Percentiles rank a stretch among this genome's conserved stretches.
Evolutionary conservation across 345 rosid genomes (phyloP).

Genomic region (Linum tenue): DNA sequence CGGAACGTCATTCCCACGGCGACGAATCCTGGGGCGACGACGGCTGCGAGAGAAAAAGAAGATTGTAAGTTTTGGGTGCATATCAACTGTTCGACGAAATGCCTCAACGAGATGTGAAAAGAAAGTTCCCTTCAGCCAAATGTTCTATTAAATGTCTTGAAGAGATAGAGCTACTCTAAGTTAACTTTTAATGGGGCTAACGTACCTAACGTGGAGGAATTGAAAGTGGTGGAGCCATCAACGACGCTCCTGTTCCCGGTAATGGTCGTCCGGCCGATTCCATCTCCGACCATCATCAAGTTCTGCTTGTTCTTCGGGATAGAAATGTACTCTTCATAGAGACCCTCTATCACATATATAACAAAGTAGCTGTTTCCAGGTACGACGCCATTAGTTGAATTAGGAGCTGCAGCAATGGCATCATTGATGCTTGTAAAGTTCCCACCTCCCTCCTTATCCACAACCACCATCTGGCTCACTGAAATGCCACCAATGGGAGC

Average conservation of each 20-base stretch:
- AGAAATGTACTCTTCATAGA: constrained; percentile 18
- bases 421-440: constrained; percentile 3
- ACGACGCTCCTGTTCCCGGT: constrained; percentile 13
- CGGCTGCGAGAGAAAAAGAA: constrained; percentile 16
- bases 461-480: constrained; percentile 4
- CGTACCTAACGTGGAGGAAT: constrained; percentile 24
- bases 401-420: not conserved
- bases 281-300: constrained; percentile 27
- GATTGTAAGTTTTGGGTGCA: not conserved
- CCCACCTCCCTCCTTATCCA: not conserved
- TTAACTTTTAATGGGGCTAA: not conserved
- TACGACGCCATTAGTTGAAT: not conserved
- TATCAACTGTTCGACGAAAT: not conserved
- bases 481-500: not conserved
- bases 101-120: not conserved
- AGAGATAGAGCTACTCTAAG: not conserved
- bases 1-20: constrained; percentile 16
- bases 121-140: not conserved
- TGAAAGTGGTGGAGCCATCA: constrained; percentile 16
- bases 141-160: not conserved
- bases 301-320: constrained; percentile 11
- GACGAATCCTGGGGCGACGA: constrained; percentile 15
- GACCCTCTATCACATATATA: constrained; percentile 20
- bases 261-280: constrained; percentile 20
- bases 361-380: not conserved